phyloP scores from a whole-genome alignment of 2,329 filamentous ascomycete species.

The Ciborinia camelliae region DNA sequence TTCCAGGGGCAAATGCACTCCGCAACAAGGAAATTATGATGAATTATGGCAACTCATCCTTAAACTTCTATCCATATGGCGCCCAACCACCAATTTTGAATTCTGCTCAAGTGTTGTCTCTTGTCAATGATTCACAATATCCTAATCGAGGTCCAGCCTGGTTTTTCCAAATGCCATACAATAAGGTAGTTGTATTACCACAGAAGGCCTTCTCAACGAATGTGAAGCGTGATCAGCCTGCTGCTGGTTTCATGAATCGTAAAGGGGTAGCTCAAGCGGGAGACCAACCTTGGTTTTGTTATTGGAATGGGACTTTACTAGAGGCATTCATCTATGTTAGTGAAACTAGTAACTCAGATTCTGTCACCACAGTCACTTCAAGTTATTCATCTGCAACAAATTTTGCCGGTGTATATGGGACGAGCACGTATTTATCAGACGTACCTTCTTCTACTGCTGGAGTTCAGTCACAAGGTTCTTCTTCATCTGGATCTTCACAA shows the following conservation, averaged over 20 bases:
- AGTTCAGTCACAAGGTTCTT: background rate
- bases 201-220: slow-evolving; percentile 23
- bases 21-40: slow-evolving; percentile 36
- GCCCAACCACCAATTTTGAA: slow-evolving; percentile 54
- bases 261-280: slow-evolving; percentile 47
- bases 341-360: slow-evolving; percentile 37
- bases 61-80: slow-evolving; percentile 53
- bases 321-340: slow-evolving; percentile 65
- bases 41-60: slow-evolving; percentile 40
- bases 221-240: slow-evolving; percentile 22
- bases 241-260: slow-evolving; percentile 26
- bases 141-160: slow-evolving; percentile 56
- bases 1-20: slow-evolving; percentile 28
- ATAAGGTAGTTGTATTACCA: slow-evolving; percentile 59
- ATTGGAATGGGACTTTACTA: slow-evolving; percentile 64
- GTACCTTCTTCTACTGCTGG: slow-evolving; percentile 34
- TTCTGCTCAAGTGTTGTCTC: slow-evolving; percentile 46
- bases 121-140: slow-evolving; percentile 57
- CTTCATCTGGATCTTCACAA: slow-evolving; percentile 22
- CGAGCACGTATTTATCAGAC: slow-evolving; percentile 21
- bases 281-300: slow-evolving; percentile 65
- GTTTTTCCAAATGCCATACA: slow-evolving; percentile 59
- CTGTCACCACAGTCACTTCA: slow-evolving; percentile 14
- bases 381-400: slow-evolving; percentile 1
- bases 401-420: background rate